A percentile compares a stretch with the other conserved stretches of the same genome.
Evolutionary conservation across 257 asterid genomes (phyloP).

Genomic region (Oldenlandia corymbosa): DNA sequence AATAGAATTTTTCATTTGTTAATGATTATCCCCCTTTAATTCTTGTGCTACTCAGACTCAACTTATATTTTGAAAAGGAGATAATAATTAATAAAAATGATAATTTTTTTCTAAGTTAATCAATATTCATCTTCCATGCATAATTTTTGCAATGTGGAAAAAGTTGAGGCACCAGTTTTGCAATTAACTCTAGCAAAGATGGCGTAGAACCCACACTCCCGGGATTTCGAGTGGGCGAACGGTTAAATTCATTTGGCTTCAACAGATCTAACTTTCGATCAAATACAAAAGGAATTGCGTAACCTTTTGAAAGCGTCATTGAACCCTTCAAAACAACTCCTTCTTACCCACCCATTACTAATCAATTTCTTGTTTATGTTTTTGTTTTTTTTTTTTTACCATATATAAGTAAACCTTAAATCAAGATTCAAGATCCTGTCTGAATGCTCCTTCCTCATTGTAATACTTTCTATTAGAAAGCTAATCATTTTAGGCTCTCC

Average conservation of each 20-base stretch:
- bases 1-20: too few species aligned
- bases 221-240: neutral
- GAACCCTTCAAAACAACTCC: conserved; percentile 36
- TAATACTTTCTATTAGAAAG: conserved; percentile 4
- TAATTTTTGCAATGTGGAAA: too few species aligned
- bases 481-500: conserved; percentile 1
- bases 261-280: conserved; percentile 37
- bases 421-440: conserved; percentile 5
- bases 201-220: conserved; percentile 2
- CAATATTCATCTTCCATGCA: too few species aligned
- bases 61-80: too few species aligned
- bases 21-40: too few species aligned
- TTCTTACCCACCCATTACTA: conserved; percentile 27
- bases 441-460: neutral
- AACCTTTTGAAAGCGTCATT: conserved; percentile 35
- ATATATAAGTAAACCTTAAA: neutral
- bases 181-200: too few species aligned
- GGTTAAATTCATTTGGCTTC: neutral
- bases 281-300: conserved; percentile 14
- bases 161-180: too few species aligned
- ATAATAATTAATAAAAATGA: too few species aligned
- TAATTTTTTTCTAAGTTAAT: too few species aligned
- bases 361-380: too few species aligned
- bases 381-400: too few species aligned
- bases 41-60: too few species aligned